Conservation (phyloP, 163 green algal genomes). For the Prototheca stagnorum region DNA sequence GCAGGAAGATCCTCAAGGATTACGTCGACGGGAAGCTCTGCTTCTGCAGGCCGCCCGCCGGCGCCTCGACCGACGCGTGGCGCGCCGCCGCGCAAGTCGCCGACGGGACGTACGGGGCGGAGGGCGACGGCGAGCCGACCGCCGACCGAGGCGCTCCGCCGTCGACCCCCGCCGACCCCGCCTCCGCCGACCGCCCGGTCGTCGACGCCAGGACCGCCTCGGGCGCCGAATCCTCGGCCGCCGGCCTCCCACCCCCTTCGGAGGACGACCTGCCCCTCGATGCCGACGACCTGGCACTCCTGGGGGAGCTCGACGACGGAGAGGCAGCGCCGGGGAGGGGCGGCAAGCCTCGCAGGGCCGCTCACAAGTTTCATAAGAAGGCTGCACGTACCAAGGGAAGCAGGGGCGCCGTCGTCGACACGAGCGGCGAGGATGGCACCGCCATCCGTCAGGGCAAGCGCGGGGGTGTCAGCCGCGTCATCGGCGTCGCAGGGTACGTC, state of each 20-base stretch:
- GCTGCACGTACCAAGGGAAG: conserved; percentile 40
- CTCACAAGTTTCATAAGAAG: conserved; percentile 79
- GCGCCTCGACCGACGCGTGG: conserved; percentile 2
- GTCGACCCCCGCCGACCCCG: too few relatives aligned
- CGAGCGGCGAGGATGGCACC: conserved; percentile 29
- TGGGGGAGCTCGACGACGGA: neutral
- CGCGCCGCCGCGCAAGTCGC: conserved; percentile 1
- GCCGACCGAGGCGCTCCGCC: too few relatives aligned
- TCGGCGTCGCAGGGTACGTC: too few relatives aligned
- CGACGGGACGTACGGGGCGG: too few relatives aligned
- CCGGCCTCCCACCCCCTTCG: too few relatives aligned
- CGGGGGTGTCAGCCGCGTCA: conserved; percentile 38
- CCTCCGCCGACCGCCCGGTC: too few relatives aligned
- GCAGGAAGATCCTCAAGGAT: conserved; percentile 73
- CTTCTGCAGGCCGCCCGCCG: conserved; percentile 60
- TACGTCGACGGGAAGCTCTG: conserved; percentile 76
- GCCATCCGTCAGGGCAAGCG: conserved; percentile 37
- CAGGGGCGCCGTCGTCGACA: conserved; percentile 13
- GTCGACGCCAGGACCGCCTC: too few relatives aligned
- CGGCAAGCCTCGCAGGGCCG: conserved; percentile 26
- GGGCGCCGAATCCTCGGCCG: too few relatives aligned
- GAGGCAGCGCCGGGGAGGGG: neutral
- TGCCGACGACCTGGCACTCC: neutral
- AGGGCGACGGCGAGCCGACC: too few relatives aligned
- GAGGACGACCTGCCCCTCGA: too few relatives aligned